phyloP scores from a whole-genome alignment of 139 green algal species.

The Chlamydomonas urium region DNA sequence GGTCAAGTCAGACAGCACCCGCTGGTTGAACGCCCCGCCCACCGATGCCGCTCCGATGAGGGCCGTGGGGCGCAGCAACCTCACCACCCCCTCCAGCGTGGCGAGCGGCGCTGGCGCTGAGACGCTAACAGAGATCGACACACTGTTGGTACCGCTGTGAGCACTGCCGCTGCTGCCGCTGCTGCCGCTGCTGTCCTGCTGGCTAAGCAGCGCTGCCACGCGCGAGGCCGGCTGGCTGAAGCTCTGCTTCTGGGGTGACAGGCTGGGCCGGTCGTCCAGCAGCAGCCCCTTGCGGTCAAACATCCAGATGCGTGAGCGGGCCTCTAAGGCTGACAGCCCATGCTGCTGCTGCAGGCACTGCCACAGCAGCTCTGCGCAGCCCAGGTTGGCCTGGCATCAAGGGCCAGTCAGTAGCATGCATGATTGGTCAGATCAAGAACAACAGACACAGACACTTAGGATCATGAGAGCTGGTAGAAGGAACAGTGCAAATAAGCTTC shows the following conservation, averaged over 20 bases:
- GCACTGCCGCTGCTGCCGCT: too few species aligned
- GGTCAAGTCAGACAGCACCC: background rate
- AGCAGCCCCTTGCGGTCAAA: slow-evolving; percentile 19
- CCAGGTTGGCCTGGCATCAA: slow-evolving; percentile 21
- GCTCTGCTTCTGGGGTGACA: slow-evolving; percentile 12
- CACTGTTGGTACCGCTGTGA: too few species aligned
- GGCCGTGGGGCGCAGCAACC: slow-evolving; percentile 31
- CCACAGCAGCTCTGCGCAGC: slow-evolving; percentile 13
- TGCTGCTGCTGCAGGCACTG: background rate
- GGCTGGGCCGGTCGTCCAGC: background rate
- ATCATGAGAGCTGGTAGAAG: too few species aligned
- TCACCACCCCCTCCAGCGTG: background rate
- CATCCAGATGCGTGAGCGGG: slow-evolving; percentile 17
- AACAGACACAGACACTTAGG: too few species aligned
- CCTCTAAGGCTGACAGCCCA: slow-evolving; percentile 14
- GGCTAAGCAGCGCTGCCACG: background rate
- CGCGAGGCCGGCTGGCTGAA: background rate
- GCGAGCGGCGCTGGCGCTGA: too few species aligned
- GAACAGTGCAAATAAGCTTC: too few species aligned
- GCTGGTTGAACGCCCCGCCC: slow-evolving; percentile 49
- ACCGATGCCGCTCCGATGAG: slow-evolving; percentile 59
- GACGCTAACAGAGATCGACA: too few species aligned
- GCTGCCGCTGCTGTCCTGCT: too few species aligned
- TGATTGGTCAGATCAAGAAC: too few species aligned
- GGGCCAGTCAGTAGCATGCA: background rate